Evolutionary conservation across 2,329 filamentous ascomycete genomes (phyloP).

Genomic region (Sclerotinia nivalis): DNA sequence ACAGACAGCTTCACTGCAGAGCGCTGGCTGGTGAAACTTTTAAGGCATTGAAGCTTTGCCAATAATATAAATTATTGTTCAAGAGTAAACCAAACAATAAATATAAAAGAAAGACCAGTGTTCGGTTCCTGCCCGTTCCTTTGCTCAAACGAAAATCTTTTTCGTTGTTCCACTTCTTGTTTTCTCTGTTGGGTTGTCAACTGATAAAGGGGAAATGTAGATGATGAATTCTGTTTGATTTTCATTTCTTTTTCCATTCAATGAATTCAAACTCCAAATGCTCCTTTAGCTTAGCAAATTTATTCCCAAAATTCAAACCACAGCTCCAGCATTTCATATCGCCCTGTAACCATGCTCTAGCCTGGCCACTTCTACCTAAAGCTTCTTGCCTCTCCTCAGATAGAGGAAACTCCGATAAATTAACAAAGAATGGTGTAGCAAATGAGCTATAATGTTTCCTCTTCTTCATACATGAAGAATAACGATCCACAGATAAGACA

Average conservation of each 20-base stretch:
- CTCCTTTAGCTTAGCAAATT: conserved; percentile 70
- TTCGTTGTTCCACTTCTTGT: neutral
- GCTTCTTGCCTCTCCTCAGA: conserved; percentile 45
- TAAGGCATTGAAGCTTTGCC: too few relatives aligned
- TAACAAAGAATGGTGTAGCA: conserved; percentile 79
- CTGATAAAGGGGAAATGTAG: neutral
- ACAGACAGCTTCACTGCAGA: too few relatives aligned
- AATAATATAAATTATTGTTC: too few relatives aligned
- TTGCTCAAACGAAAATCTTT: neutral
- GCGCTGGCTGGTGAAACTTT: too few relatives aligned
- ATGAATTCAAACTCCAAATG: conserved; percentile 77
- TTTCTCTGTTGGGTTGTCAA: neutral
- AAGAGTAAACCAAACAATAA: too few relatives aligned
- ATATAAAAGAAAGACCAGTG: too few relatives aligned
- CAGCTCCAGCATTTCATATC: conserved; percentile 87
- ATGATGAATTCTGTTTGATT: neutral
- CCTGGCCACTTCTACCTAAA: conserved; percentile 48
- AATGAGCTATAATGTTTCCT: conserved; percentile 93
- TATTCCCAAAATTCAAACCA: conserved; percentile 68
- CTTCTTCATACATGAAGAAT: conserved; percentile 70
- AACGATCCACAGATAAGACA: conserved; percentile 78
- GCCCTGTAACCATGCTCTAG: conserved; percentile 54
- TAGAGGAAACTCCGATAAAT: conserved; percentile 77
- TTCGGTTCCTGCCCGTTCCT: neutral
- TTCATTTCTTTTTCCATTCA: conserved; percentile 66